Evolutionary conservation across 352 stramenopile species (phyloP).

Genomic region (Phytophthora quininea): DNA sequence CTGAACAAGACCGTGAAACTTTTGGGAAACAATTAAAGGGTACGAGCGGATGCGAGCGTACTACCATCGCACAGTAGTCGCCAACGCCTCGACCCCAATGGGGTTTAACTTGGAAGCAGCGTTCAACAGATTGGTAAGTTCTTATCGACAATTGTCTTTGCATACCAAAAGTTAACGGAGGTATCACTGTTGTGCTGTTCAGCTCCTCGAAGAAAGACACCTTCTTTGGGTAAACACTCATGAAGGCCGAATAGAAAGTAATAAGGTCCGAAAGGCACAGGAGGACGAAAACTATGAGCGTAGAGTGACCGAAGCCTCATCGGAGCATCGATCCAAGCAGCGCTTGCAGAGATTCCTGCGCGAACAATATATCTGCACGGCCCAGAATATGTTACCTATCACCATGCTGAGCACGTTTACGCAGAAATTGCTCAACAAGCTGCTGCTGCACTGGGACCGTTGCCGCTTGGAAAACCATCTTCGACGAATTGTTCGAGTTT

Average conservation of each 20-base stretch:
- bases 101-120: slow-evolving; percentile 66
- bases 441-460: slow-evolving; percentile 46
- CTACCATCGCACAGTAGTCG: slow-evolving; percentile 36
- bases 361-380: slow-evolving; percentile 38
- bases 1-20: slow-evolving; percentile 37
- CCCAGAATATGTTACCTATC: slow-evolving; percentile 51
- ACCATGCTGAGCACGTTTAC: slow-evolving; percentile 55
- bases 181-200: neutral
- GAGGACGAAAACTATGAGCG: slow-evolving; percentile 60
- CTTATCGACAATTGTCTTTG: too few species aligned
- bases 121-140: slow-evolving; percentile 50
- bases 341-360: slow-evolving; percentile 43
- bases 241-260: slow-evolving; percentile 38
- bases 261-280: slow-evolving; percentile 38
- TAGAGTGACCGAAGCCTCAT: slow-evolving; percentile 51
- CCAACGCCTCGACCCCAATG: slow-evolving; percentile 46
- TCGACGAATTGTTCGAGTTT: slow-evolving; percentile 49
- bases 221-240: slow-evolving; percentile 44
- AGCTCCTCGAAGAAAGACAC: slow-evolving; percentile 57
- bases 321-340: slow-evolving; percentile 51
- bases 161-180: too few species aligned
- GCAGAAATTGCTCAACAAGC: slow-evolving; percentile 40
- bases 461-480: slow-evolving; percentile 44
- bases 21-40: slow-evolving; percentile 51
- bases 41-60: slow-evolving; percentile 48